phyloP scores from a whole-genome alignment of 164 flowering plant genomes.

The Santalum album region DNA sequence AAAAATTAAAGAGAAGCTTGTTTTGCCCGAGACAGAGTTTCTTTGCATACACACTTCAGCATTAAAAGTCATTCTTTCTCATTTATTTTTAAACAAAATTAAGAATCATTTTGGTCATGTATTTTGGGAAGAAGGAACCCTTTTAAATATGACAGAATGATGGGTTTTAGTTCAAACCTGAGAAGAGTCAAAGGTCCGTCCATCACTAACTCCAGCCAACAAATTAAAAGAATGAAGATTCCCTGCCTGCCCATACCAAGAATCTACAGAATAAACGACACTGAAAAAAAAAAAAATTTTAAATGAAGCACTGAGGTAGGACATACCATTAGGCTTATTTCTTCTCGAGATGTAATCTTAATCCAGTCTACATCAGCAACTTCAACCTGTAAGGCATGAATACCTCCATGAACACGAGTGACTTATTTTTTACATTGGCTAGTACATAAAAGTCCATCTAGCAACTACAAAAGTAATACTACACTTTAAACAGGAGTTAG shows the following conservation, averaged over 20 bases:
- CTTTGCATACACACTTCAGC: too few species aligned
- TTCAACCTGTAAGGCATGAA: conserved; percentile 41
- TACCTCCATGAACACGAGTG: conserved; percentile 10
- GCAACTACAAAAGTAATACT: too few species aligned
- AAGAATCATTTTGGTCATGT: background rate
- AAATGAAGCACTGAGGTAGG: background rate
- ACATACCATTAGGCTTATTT: conserved; percentile 64
- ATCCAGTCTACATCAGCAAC: conserved; percentile 97
- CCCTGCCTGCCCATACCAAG: conserved; percentile 50
- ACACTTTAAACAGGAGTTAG: too few species aligned
- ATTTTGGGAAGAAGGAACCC: background rate
- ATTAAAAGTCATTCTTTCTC: too few species aligned
- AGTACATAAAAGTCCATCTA: too few species aligned
- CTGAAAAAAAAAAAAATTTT: background rate
- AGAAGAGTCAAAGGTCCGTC: conserved; percentile 59
- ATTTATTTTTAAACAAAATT: background rate
- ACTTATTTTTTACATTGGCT: too few species aligned
- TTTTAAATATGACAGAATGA: too few species aligned
- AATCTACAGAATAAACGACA: background rate
- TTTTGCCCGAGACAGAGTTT: background rate
- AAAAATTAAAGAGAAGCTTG: too few species aligned
- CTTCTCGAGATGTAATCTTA: conserved; percentile 51
- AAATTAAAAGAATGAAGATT: conserved; percentile 36
- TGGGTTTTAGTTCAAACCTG: conserved; percentile 78
- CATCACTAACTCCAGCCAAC: conserved; percentile 63